Percentiles rank a stretch among this genome's conserved stretches.
Evolutionary conservation across 2,329 filamentous ascomycete species (phyloP).

Genomic region (Cryoendolithus antarcticus): DNA sequence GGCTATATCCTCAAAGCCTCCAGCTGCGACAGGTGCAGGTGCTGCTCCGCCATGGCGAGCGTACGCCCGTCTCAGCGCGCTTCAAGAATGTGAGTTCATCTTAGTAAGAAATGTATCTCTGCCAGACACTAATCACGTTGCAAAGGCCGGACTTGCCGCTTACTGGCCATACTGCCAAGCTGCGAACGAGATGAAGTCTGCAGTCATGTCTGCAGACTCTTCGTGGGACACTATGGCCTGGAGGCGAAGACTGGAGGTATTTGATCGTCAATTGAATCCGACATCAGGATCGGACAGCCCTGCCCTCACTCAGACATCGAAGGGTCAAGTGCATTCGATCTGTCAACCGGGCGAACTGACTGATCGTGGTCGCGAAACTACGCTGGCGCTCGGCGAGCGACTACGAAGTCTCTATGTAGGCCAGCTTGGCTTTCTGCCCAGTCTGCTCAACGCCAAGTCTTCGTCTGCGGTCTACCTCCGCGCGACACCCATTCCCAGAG

Average conservation of each 20-base stretch:
- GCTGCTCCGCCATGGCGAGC: constrained; percentile 43
- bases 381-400: constrained; percentile 35
- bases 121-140: neutral
- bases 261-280: constrained; percentile 47
- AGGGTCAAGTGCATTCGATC: constrained; percentile 61
- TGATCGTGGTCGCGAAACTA: constrained; percentile 37
- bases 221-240: constrained; percentile 49
- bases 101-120: too few relatives aligned
- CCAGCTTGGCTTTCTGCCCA: constrained; percentile 37
- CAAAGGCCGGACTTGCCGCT: constrained; percentile 18
- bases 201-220: constrained; percentile 43
- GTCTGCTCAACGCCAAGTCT: constrained; percentile 24
- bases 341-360: constrained; percentile 53
- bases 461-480: constrained; percentile 32
- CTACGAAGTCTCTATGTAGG: constrained; percentile 38
- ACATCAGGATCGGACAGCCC: constrained; percentile 28
- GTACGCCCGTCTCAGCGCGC: constrained; percentile 75
- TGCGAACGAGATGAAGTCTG: constrained; percentile 56
- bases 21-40: constrained; percentile 85
- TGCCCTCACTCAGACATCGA: constrained; percentile 53
- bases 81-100: constrained; percentile 52
- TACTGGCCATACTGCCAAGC: constrained; percentile 86
- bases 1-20: constrained; percentile 68
- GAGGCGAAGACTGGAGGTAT: constrained; percentile 68
- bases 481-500: constrained; percentile 37